Evolutionary conservation across 1,284 basidiomycete species (phyloP).

Genomic region (Apiotrichum sp.): DNA sequence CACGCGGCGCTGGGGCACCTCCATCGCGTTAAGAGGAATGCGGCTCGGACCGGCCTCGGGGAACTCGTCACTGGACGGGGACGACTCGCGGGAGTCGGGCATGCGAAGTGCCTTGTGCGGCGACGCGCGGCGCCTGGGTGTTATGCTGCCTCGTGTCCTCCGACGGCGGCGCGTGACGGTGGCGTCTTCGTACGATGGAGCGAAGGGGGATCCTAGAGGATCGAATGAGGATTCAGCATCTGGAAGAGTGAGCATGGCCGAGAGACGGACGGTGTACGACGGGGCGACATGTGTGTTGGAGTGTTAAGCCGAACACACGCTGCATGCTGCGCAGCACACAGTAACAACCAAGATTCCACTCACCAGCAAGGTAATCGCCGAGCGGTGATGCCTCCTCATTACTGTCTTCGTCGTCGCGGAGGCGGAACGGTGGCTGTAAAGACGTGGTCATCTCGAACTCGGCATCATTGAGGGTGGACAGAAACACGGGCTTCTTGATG

Average conservation of each 20-base stretch:
- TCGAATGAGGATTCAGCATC: constrained; percentile 17
- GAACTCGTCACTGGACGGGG: not conserved
- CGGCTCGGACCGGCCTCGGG: not conserved
- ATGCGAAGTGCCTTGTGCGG: no score
- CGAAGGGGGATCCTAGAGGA: constrained; percentile 3
- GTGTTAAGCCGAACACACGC: no score
- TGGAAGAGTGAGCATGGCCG: not conserved
- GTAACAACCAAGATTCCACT: not conserved
- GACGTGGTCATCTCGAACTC: not conserved
- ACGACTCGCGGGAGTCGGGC: no score
- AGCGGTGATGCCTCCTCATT: constrained; percentile 6
- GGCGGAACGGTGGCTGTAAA: not conserved
- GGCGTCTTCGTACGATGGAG: not conserved
- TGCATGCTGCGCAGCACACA: not conserved
- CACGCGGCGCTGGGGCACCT: not conserved
- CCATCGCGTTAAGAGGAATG: not conserved
- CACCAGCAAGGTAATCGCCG: constrained; percentile 16
- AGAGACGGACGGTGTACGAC: no score
- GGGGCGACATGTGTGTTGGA: not conserved
- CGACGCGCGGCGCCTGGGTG: not conserved
- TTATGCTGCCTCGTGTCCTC: not conserved
- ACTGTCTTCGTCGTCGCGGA: not conserved
- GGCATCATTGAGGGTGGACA: not conserved
- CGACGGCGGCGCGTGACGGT: constrained; percentile 1
- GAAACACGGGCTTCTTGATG: no score